These are phyloP conservation scores for Saposhnikovia divaricata DNA, from an alignment of 129 eudicot species.

Conservation along the genomic window DNA sequence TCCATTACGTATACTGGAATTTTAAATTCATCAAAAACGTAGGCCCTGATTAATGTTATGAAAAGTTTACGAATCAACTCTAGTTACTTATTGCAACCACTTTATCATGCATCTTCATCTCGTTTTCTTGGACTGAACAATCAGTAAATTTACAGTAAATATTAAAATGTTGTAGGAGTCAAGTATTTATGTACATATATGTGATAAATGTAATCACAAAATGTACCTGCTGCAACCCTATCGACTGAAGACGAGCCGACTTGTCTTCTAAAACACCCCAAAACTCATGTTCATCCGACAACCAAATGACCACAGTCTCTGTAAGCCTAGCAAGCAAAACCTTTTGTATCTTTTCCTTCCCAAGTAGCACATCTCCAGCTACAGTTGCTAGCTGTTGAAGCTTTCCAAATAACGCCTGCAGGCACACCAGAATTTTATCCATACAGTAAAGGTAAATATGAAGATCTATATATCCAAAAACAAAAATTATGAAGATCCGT, in stretches of 20 bases:
- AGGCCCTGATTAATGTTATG: neutral
- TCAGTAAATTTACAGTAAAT: neutral
- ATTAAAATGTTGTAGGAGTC: neutral
- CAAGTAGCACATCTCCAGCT: constrained; percentile 89
- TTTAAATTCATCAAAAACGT: neutral
- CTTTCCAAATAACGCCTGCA: constrained; percentile 86
- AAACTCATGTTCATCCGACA: constrained; percentile 83
- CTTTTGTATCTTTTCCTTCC: constrained; percentile 86
- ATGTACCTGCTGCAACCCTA: constrained; percentile 83
- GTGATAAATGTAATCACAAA: neutral
- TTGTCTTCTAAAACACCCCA: constrained; percentile 82
- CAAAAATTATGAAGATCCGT: neutral
- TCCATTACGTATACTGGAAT: neutral
- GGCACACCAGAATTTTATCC: constrained; percentile 13
- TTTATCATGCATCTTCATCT: neutral
- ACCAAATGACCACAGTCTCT: constrained; percentile 84
- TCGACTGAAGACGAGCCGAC: constrained; percentile 54
- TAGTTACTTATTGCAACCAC: neutral
- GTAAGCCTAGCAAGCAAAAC: constrained; percentile 88
- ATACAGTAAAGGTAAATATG: neutral
- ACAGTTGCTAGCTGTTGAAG: constrained; percentile 90
- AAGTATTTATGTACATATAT: neutral
- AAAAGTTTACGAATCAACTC: neutral
- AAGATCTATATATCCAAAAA: neutral
- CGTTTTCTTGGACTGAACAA: neutral